Percentiles rank a stretch among this genome's conserved stretches.
Evolutionary conservation across 371 early-diverging fungal genomes (phyloP).

Genomic region (Dentiscutata heterogama): DNA sequence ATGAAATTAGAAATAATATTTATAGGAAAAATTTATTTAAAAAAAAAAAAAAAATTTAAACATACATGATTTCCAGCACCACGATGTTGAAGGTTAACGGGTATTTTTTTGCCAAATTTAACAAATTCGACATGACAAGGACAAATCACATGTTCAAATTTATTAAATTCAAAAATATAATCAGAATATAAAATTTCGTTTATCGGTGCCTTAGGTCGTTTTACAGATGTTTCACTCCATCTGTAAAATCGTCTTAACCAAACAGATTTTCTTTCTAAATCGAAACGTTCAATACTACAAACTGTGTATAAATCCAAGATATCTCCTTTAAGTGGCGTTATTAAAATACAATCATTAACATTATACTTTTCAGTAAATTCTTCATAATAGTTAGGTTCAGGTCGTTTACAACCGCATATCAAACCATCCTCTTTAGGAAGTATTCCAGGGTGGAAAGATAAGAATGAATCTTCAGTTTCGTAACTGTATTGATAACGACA

Average conservation of each 20-base stretch:
- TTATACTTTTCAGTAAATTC: conserved; percentile 24
- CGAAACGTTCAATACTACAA: conserved; percentile 20
- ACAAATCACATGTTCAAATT: conserved; percentile 9
- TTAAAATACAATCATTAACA: conserved; percentile 31
- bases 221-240: not conserved
- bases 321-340: conserved; percentile 25
- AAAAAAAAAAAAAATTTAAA: not conserved
- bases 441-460: conserved; percentile 32
- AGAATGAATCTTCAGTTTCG: conserved; percentile 34
- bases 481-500: conserved; percentile 48
- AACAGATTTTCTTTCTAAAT: not conserved
- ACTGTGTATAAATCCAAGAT: conserved; percentile 19
- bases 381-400: not conserved
- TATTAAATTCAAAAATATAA: conserved; percentile 32
- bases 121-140: conserved; percentile 38
- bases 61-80: conserved; percentile 50
- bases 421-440: not conserved
- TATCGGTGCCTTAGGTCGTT: conserved; percentile 7
- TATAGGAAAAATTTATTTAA: conserved; percentile 5
- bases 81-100: conserved; percentile 42
- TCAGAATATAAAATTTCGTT: conserved; percentile 30
- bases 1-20: conserved; percentile 27
- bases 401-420: conserved; percentile 26
- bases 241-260: conserved; percentile 25
- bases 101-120: conserved; percentile 3